Percentiles rank a stretch among this genome's conserved stretches.
phyloP scores from a whole-genome alignment of 805 yeast species.

The Zygosaccharomyces gambellarensis region DNA sequence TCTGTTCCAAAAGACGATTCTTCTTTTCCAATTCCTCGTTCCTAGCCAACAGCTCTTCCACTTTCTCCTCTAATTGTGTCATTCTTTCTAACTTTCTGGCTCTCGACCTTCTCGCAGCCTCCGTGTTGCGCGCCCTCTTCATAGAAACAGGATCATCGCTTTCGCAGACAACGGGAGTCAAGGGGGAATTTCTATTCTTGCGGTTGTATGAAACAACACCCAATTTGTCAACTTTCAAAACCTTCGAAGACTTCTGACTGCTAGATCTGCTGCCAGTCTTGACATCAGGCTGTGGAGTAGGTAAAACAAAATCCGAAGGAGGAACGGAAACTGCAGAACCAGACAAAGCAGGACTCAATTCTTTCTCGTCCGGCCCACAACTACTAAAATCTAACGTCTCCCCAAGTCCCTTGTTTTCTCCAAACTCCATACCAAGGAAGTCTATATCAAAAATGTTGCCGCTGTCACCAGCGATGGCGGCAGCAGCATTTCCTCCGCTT shows the following conservation, averaged over 20 bases:
- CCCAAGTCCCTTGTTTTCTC: too few species aligned
- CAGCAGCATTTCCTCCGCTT: neutral
- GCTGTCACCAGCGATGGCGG: neutral
- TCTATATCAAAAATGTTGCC: too few species aligned
- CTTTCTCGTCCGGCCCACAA: too few species aligned
- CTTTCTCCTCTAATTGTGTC: slow-evolving; percentile 73
- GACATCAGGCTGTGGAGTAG: neutral
- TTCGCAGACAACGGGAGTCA: slow-evolving; percentile 62
- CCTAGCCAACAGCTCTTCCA: slow-evolving; percentile 55
- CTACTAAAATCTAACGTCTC: too few species aligned
- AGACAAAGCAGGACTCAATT: neutral
- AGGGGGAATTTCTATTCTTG: slow-evolving; percentile 68
- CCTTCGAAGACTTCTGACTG: neutral
- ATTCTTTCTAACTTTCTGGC: slow-evolving; percentile 90
- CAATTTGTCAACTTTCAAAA: slow-evolving; percentile 53
- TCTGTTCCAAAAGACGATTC: slow-evolving; percentile 31
- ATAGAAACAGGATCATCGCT: slow-evolving; percentile 61
- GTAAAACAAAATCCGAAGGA: neutral
- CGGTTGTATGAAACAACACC: slow-evolving; percentile 75
- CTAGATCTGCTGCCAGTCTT: neutral
- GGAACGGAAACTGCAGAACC: neutral
- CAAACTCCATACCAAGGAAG: too few species aligned
- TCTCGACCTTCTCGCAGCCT: slow-evolving; percentile 92
- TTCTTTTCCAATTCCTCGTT: slow-evolving; percentile 61
- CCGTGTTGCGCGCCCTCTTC: slow-evolving; percentile 92